Evolutionary conservation across 495 filamentous ascomycete species (phyloP), one percentile per base, ranked within the genome.

Genomic region (Aspergillus biplanus): DNA sequence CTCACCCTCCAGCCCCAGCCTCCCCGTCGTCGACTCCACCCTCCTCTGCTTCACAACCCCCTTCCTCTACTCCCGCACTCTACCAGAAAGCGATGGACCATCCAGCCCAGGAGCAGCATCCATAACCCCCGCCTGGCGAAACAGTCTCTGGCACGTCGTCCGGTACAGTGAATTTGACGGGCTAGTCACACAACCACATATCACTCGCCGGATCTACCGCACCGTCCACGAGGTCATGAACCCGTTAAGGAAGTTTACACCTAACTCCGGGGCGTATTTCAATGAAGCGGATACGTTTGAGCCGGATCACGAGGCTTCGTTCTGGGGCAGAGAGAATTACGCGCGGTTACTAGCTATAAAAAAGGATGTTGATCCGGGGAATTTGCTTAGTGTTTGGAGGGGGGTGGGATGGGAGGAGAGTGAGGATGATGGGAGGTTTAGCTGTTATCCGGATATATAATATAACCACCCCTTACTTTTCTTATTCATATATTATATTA

Each of bases 231-330:
- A 66, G 0, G 50, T 62, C 0, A 62, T 69, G 46, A 59, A 66
- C 13, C 52, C 61, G 4, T 52, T 69, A 54, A 58, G 64, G 0
- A 53, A 73, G 7, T 55, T 82, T 13, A 78, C 79, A 2, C 73
- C 71, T 11, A 63, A 65, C 27, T 73, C 73, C 34, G 79, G 79
- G 5, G 66, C 76, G 3, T 82, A 82, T 60, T 58, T 73, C 48
- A 83, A 82, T 50, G 78, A 84, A 64, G 80, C 73, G 0, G 79
- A 82, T 55, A 56, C 69, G 0, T 77, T 78, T 50, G 65, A 70
- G 39, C 63, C 65, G 1, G 66, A 74, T 33, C 64, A 55, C 4
- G 48, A 61, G 5, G 6, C 9, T 16, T 65, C 66, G 5, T 74
- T 70, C 59, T 74, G 67, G 65, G 71, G 71, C 3, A 4, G 58